phyloP scores from a whole-genome alignment of 345 rosid genomes.

The Chamaenerion angustifolium region DNA sequence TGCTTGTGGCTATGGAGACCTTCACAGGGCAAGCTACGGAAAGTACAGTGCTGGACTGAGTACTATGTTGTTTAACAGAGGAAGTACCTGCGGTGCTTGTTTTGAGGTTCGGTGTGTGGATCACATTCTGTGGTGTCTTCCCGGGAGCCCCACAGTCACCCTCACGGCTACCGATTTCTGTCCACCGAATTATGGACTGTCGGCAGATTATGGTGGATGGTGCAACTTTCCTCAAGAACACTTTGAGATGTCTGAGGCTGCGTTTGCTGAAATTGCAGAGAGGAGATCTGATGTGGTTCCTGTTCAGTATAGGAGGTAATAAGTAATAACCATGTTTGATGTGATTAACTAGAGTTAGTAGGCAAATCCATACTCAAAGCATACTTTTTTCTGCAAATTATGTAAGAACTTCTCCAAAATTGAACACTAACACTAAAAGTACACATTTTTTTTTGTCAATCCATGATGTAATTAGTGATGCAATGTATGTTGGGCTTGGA shows the following conservation, averaged over 20 bases:
- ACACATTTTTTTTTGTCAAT: not conserved
- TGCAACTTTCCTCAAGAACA: constrained; percentile 87
- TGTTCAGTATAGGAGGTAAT: constrained; percentile 58
- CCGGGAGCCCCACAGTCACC: constrained; percentile 67
- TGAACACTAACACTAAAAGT: not conserved
- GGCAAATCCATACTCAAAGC: too few species aligned
- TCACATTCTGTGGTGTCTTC: constrained; percentile 71
- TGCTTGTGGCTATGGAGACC: constrained; percentile 89
- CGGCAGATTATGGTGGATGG: constrained; percentile 82
- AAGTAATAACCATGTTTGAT: constrained; percentile 11
- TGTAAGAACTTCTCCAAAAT: too few species aligned
- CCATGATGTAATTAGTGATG: not conserved
- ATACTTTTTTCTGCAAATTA: too few species aligned
- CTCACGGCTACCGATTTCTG: constrained; percentile 93
- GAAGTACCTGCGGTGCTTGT: constrained; percentile 87
- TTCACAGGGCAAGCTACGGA: constrained; percentile 56
- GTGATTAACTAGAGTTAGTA: not conserved
- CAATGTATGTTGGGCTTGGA: constrained; percentile 6
- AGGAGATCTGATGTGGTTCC: constrained; percentile 59
- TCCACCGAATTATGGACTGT: constrained; percentile 77
- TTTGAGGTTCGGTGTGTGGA: constrained; percentile 77
- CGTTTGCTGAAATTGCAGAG: constrained; percentile 73
- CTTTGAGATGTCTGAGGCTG: constrained; percentile 80
- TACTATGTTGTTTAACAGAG: constrained; percentile 62
- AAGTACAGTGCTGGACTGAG: constrained; percentile 69